These are phyloP conservation scores for Magnaporthiopsis incrustans DNA, from an alignment of 2,329 filamentous ascomycete species.

Conservation along the genomic window DNA sequence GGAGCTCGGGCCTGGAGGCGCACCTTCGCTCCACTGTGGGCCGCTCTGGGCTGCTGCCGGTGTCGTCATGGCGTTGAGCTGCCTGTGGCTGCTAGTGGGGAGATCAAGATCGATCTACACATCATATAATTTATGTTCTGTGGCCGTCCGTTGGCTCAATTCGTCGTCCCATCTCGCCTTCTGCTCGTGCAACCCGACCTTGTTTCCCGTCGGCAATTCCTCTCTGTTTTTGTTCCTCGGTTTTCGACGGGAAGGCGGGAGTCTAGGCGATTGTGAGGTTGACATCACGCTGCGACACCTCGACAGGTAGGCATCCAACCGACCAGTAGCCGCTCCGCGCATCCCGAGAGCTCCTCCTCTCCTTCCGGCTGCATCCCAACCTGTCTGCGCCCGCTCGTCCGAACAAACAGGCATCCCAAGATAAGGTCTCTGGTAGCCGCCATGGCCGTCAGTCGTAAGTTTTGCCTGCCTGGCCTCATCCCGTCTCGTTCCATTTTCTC, in stretches of 20 bases:
- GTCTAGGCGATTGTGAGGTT: not conserved
- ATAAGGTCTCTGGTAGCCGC: not conserved
- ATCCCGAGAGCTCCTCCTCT: not conserved
- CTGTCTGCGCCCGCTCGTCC: not conserved
- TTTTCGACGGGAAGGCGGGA: not conserved
- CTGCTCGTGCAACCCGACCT: too few relatives aligned
- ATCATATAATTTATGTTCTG: not conserved
- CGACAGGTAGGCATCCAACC: not conserved
- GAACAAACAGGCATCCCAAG: not conserved
- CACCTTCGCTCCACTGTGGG: not conserved
- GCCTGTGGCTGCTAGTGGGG: not conserved
- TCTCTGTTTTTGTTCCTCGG: too few relatives aligned
- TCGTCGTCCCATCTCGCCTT: too few relatives aligned
- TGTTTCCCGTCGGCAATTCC: not conserved
- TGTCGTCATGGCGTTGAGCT: not conserved
- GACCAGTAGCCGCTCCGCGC: too few relatives aligned
- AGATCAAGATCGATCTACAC: too few relatives aligned
- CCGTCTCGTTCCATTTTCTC: too few relatives aligned
- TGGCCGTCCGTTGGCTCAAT: not conserved
- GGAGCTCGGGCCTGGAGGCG: not conserved
- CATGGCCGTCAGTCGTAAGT: conserved; percentile 10
- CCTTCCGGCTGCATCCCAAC: too few relatives aligned
- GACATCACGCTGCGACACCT: not conserved
- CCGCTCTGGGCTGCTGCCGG: not conserved
- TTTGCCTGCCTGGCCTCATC: too few relatives aligned